These are phyloP conservation scores for Leishmania martiniquensis DNA, from an alignment of 208 protist genomes.

Conservation along the genomic window DNA sequence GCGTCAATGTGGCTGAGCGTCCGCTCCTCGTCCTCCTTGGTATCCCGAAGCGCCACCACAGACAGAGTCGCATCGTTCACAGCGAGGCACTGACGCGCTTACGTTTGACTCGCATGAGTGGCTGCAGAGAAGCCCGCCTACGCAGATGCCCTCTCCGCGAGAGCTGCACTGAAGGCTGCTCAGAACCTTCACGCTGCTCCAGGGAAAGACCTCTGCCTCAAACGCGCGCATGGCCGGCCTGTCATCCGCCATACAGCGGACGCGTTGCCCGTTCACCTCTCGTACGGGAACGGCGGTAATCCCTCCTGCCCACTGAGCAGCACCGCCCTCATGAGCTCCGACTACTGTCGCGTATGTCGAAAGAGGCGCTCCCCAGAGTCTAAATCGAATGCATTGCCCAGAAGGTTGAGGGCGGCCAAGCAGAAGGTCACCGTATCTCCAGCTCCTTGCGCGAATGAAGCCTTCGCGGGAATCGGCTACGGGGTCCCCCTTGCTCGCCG, in stretches of 20 bases:
- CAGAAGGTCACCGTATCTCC: conserved; percentile 45
- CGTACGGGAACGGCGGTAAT: conserved; percentile 57
- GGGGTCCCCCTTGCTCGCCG: conserved; percentile 30
- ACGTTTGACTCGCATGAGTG: conserved; percentile 83
- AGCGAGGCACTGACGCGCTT: conserved; percentile 51
- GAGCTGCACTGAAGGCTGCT: conserved; percentile 35
- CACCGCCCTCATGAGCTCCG: conserved; percentile 66
- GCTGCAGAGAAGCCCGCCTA: conserved; percentile 75
- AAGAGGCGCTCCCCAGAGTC: conserved; percentile 36
- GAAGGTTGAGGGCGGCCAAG: conserved; percentile 22
- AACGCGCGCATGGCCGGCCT: conserved; percentile 32
- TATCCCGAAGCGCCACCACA: conserved; percentile 64
- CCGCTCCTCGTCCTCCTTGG: conserved; percentile 62
- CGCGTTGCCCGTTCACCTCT: conserved; percentile 37
- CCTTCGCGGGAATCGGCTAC: conserved; percentile 11
- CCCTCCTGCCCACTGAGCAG: conserved; percentile 87
- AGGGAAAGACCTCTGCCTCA: conserved; percentile 17
- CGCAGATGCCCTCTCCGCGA: conserved; percentile 71
- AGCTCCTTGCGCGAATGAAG: conserved; percentile 13
- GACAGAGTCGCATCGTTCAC: conserved; percentile 66
- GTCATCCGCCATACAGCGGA: conserved; percentile 30
- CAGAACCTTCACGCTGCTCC: conserved; percentile 8
- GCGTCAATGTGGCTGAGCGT: conserved; percentile 83
- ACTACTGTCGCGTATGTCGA: conserved; percentile 39
- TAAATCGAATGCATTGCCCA: conserved; percentile 44